These are phyloP conservation scores for Globisporangium polare DNA, from an alignment of 352 stramenopile species.

Conservation along the genomic window DNA sequence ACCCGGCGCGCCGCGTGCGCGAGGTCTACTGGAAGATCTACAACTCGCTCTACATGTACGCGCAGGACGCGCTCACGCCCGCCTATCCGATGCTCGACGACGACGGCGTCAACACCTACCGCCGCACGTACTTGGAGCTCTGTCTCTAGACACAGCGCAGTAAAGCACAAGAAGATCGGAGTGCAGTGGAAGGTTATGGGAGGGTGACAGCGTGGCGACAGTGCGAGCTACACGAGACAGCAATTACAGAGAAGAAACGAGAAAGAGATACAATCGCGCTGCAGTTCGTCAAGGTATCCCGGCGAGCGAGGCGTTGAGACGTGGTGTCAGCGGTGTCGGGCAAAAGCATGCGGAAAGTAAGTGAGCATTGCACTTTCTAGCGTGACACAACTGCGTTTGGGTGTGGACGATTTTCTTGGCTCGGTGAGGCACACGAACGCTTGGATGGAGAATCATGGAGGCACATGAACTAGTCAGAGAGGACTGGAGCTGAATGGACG, in stretches of 20 bases:
- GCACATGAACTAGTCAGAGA: no score
- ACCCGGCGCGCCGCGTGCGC: constrained; percentile 96
- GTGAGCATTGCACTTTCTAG: no score
- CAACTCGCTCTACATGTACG: constrained; percentile 99
- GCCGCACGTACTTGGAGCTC: constrained; percentile 92
- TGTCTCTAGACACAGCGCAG: constrained; percentile 32
- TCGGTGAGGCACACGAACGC: no score
- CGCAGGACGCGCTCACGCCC: constrained; percentile 95
- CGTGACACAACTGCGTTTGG: no score
- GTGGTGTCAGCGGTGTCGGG: no score
- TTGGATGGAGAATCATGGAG: no score
- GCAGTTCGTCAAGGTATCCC: no score
- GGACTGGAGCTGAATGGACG: no score
- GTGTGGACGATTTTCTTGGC: no score
- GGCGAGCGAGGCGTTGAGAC: no score
- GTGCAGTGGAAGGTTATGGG: background rate
- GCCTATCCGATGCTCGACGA: constrained; percentile 96
- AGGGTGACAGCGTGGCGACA: background rate
- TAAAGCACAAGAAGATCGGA: background rate
- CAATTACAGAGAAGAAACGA: background rate
- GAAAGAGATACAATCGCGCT: no score
- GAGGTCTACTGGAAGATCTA: constrained; percentile 99
- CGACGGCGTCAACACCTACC: constrained; percentile 95
- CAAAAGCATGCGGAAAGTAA: no score
- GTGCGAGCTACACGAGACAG: background rate